Evolutionary conservation across 164 flowering plant genomes (phyloP).

Genomic region (Vitis riparia): DNA sequence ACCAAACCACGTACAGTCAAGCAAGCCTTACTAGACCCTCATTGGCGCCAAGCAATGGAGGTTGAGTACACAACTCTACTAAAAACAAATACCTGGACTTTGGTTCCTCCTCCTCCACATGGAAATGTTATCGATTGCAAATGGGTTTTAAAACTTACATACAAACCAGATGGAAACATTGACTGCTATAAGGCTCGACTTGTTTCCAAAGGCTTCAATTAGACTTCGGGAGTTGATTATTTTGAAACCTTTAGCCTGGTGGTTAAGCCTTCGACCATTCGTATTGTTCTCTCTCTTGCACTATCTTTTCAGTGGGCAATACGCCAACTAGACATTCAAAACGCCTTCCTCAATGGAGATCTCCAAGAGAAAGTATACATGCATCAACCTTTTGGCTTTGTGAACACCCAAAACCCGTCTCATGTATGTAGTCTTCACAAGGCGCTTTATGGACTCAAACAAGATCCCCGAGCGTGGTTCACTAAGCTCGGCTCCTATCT

Average conservation of each 20-base stretch:
- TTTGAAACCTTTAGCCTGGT: slow-evolving; percentile 9
- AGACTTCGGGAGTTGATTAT: neutral
- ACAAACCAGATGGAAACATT: too few species aligned
- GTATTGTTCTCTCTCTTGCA: slow-evolving; percentile 3
- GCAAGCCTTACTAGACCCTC: too few species aligned
- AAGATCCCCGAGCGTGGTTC: slow-evolving; percentile 13
- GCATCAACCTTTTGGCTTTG: slow-evolving; percentile 3
- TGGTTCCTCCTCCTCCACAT: too few species aligned
- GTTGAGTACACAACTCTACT: too few species aligned
- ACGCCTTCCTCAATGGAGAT: slow-evolving; percentile 5
- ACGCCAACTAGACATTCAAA: slow-evolving; percentile 5
- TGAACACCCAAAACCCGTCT: neutral
- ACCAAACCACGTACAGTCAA: too few species aligned
- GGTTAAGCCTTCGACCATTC: slow-evolving; percentile 6
- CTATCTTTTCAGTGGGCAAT: neutral
- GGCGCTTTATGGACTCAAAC: slow-evolving; percentile 14
- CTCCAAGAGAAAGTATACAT: slow-evolving; percentile 1
- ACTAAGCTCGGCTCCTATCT: neutral
- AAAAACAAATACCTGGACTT: too few species aligned
- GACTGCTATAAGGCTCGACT: too few species aligned
- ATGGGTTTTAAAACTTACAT: too few species aligned
- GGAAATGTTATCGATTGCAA: too few species aligned
- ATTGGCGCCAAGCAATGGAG: too few species aligned
- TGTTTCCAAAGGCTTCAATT: too few species aligned
- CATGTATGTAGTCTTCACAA: neutral